A percentile compares a stretch with the other conserved stretches of the same genome.
Conservation (phyloP, 2,329 filamentous ascomycete genomes). For the Rhynchosporium graminicola region DNA sequence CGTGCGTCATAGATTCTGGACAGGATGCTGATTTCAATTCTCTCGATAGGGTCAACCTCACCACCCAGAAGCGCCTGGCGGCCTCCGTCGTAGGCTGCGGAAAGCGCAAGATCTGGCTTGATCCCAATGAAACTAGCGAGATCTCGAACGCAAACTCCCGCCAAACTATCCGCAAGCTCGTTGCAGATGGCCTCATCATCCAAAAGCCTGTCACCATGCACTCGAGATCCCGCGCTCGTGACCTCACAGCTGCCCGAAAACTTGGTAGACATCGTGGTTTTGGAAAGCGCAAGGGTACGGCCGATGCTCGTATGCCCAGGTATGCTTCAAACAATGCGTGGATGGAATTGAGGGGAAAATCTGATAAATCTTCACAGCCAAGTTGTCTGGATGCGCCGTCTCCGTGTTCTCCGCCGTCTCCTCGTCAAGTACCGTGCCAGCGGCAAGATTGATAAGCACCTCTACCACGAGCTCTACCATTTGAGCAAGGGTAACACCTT, state of each 20-base stretch:
- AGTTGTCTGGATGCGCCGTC: slow-evolving; percentile 99
- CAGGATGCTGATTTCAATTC: slow-evolving; percentile 33
- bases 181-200: slow-evolving; percentile 99
- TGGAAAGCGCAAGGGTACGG: slow-evolving; percentile 99
- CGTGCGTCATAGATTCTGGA: slow-evolving; percentile 30
- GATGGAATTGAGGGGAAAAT: slow-evolving; percentile 33
- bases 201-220: slow-evolving; percentile 99
- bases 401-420: slow-evolving; percentile 97
- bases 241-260: slow-evolving; percentile 90
- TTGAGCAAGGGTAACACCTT: slow-evolving; percentile 99
- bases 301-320: slow-evolving; percentile 98
- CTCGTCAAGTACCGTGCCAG: slow-evolving; percentile 99
- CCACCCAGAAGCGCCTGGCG: slow-evolving; percentile 99
- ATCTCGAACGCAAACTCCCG: slow-evolving; percentile 99
- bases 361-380: slow-evolving; percentile 61
- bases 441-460: slow-evolving; percentile 99
- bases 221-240: slow-evolving; percentile 94
- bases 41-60: slow-evolving; percentile 89
- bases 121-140: slow-evolving; percentile 98
- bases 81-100: slow-evolving; percentile 98
- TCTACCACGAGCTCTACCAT: slow-evolving; percentile 99
- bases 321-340: slow-evolving; percentile 52
- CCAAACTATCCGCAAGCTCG: slow-evolving; percentile 99
- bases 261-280: slow-evolving; percentile 98
- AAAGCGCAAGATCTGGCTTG: slow-evolving; percentile 99